Conservation (phyloP, 345 rosid genomes). For the Eucalyptus marginata region DNA sequence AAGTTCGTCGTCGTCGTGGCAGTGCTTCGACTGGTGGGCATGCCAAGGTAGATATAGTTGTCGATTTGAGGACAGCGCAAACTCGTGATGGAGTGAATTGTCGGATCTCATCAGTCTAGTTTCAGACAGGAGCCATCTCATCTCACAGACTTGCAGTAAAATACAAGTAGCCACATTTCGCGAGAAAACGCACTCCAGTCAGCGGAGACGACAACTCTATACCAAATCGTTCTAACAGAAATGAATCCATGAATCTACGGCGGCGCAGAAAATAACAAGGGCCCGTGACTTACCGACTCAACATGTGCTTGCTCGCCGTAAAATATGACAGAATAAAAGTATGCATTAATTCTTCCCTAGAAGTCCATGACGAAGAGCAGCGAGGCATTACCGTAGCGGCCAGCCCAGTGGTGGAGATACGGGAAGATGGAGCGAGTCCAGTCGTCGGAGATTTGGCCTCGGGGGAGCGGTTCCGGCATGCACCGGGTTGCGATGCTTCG, state of each 20-base stretch:
- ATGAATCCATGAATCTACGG: background rate
- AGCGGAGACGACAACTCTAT: background rate
- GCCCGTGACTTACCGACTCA: background rate
- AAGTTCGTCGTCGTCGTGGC: background rate
- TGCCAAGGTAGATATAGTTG: background rate
- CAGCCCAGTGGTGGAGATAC: constrained; percentile 4
- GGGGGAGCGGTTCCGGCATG: background rate
- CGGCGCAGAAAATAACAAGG: no score
- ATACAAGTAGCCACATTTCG: background rate
- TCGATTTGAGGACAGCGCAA: background rate
- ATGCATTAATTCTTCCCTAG: background rate
- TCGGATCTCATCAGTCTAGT: background rate
- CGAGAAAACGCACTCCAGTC: background rate
- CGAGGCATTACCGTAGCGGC: constrained; percentile 2
- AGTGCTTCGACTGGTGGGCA: background rate
- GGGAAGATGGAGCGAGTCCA: constrained; percentile 3
- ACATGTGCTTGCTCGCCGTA: background rate
- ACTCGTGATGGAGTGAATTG: background rate
- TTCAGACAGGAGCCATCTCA: background rate
- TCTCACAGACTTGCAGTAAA: background rate
- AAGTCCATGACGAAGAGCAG: background rate
- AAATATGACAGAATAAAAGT: background rate
- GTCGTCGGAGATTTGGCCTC: background rate
- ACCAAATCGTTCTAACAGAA: background rate
- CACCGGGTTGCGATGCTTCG: background rate